Percentiles rank a stretch among this genome's conserved stretches.
phyloP scores from a whole-genome alignment of 108 stramenopile species.

The Licmophora abbreviata region DNA sequence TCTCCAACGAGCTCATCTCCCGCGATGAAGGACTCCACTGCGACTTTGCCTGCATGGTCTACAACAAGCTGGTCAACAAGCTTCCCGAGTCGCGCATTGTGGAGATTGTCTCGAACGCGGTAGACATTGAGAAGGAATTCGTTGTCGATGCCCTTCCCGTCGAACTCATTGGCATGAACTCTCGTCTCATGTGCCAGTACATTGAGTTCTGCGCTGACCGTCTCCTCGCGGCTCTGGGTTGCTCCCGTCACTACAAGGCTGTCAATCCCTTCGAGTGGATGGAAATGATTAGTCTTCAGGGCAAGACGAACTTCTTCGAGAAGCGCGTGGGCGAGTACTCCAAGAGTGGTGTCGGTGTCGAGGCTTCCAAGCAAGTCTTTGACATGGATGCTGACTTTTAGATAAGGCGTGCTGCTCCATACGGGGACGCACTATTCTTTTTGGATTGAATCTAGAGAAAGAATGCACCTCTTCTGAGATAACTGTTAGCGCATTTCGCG shows the following conservation, averaged over 20 bases:
- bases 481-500: no score
- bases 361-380: conserved; percentile 76
- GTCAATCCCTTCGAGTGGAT: conserved; percentile 99
- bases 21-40: conserved; percentile 98
- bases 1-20: conserved; percentile 97
- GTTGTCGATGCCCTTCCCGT: conserved; percentile 96
- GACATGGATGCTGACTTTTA: conserved; percentile 89
- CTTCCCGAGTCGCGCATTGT: conserved; percentile 64
- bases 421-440: no score
- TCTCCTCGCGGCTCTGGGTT: conserved; percentile 82
- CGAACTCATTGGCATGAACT: conserved; percentile 99
- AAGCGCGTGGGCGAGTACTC: conserved; percentile 97
- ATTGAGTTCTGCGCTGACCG: conserved; percentile 99
- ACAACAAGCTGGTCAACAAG: conserved; percentile 82
- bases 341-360: conserved; percentile 91
- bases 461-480: no score
- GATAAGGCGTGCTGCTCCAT: no score
- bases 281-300: conserved; percentile 98
- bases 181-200: conserved; percentile 93
- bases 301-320: conserved; percentile 97
- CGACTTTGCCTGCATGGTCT: conserved; percentile 93
- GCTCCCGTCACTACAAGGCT: conserved; percentile 73
- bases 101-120: conserved; percentile 86
- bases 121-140: conserved; percentile 99
- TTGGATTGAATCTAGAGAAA: no score